Conservation (phyloP, 345 rosid genomes). For the Populus simonii region DNA sequence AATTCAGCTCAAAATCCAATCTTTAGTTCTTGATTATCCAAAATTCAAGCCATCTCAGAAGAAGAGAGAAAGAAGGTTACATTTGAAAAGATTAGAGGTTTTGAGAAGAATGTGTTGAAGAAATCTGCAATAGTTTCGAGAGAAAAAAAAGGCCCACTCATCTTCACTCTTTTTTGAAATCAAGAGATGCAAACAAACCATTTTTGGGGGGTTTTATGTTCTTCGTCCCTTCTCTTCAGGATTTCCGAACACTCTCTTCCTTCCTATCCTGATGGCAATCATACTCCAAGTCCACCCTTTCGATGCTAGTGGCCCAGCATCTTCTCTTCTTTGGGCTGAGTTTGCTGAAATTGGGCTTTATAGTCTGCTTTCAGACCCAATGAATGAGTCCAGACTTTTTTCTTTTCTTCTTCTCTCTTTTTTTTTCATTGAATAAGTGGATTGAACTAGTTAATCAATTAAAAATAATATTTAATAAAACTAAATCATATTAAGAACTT, state of each 20-base stretch:
- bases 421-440: too few species aligned
- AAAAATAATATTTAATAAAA: too few species aligned
- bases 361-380: background rate
- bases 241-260: background rate
- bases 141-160: slow-evolving; percentile 32
- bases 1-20: background rate
- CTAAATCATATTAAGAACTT: too few species aligned
- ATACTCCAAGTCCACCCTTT: background rate
- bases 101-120: slow-evolving; percentile 21
- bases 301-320: background rate
- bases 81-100: slow-evolving; percentile 21
- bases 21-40: background rate
- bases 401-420: background rate
- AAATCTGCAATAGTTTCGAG: slow-evolving; percentile 29
- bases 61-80: slow-evolving; percentile 7
- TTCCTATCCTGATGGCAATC: background rate
- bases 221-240: background rate
- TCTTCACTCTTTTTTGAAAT: slow-evolving; percentile 4
- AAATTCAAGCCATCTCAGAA: background rate
- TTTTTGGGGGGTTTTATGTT: background rate
- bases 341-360: background rate
- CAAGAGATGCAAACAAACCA: background rate
- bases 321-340: background rate
- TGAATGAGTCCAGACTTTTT: background rate
- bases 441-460: too few species aligned